Evolutionary conservation across 257 asterid genomes (phyloP), one percentile per base, ranked within the genome.

Genomic region (Solanum virginianum): DNA sequence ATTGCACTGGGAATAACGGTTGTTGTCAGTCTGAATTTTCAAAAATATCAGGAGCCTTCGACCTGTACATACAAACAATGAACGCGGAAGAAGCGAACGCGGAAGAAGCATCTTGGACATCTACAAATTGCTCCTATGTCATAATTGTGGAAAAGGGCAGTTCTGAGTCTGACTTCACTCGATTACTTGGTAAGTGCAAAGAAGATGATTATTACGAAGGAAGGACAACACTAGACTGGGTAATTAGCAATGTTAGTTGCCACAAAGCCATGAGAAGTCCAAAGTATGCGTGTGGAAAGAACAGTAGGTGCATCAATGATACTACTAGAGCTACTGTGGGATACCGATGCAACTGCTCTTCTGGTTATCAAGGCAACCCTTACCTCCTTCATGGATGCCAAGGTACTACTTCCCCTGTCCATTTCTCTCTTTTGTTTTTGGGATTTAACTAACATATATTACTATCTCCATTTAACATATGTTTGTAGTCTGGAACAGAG

Each of bases 321-420:
- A 16, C 71, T 63, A 6, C 71, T 12, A 24, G 71, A 63, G 20
- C 20, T 13, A 43, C 11, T 6, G 71, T 43, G 70, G 88, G 88
- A 49, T 90, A 90, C 39, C 32, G 60, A 20, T 90, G 91, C 57
- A 5, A 16, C 22, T 91, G 92, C 79, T 49, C 32, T 29, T 11
- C 22, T 7, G 90, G 93, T 22, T 89, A 85, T 59, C 8, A 9
- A 62, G 93, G 92, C 29, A 91, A 89, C 51, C 90, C 93, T 49
- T 91, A 91, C 65, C 72, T 87, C 12, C 75, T 43, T 47, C 26
- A 84, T 10, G 93, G 92, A 60, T 89, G 92, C 85, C 83, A 87
- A 85, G 90, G 92, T 91, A 83, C 57, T 5, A 18, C 55, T 71
- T 43, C 36, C 11, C n/a, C 11, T 20, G 18, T 17, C 10, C 80